A percentile compares a stretch with the other conserved stretches of the same genome.
Evolutionary conservation across 306 rosid species (phyloP).

Genomic region (Cyamopsis tetragonoloba): DNA sequence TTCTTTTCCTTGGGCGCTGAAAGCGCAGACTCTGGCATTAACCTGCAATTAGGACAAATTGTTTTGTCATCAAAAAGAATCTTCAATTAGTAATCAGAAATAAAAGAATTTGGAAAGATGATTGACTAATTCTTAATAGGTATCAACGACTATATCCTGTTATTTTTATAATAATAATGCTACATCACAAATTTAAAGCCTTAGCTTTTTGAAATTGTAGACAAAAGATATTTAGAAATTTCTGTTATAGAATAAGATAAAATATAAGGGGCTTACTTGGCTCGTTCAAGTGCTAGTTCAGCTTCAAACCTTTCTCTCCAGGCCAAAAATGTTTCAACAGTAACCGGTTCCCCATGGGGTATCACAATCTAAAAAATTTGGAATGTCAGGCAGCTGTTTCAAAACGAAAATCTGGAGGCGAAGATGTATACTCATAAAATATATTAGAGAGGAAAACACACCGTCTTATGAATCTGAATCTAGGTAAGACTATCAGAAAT

Average conservation of each 20-base stretch:
- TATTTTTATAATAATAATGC: background rate
- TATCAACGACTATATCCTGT: background rate
- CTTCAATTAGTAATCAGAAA: background rate
- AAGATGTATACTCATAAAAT: constrained; percentile 17
- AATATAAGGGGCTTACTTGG: constrained; percentile 70
- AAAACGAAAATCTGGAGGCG: background rate
- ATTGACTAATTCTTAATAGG: constrained; percentile 10
- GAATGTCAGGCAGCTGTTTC: constrained; percentile 28
- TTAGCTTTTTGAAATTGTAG: constrained; percentile 7
- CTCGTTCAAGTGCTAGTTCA: constrained; percentile 94
- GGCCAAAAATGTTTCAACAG: constrained; percentile 81
- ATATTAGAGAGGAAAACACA: constrained; percentile 12
- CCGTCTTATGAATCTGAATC: background rate
- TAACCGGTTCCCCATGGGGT: constrained; percentile 98
- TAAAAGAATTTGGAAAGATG: background rate
- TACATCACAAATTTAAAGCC: constrained; percentile 16
- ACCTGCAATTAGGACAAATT: constrained; percentile 47
- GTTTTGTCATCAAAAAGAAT: constrained; percentile 9
- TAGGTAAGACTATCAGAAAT: constrained; percentile 9
- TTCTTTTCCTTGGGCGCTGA: constrained; percentile 89
- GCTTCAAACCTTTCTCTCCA: constrained; percentile 99
- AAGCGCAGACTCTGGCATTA: constrained; percentile 94
- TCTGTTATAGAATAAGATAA: background rate
- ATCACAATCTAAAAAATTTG: constrained; percentile 56
- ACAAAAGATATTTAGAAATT: background rate